A percentile compares a stretch with the other conserved stretches of the same genome.
phyloP scores from a whole-genome alignment of 2,329 filamentous ascomycete genomes.

The Madurella mycetomatis region DNA sequence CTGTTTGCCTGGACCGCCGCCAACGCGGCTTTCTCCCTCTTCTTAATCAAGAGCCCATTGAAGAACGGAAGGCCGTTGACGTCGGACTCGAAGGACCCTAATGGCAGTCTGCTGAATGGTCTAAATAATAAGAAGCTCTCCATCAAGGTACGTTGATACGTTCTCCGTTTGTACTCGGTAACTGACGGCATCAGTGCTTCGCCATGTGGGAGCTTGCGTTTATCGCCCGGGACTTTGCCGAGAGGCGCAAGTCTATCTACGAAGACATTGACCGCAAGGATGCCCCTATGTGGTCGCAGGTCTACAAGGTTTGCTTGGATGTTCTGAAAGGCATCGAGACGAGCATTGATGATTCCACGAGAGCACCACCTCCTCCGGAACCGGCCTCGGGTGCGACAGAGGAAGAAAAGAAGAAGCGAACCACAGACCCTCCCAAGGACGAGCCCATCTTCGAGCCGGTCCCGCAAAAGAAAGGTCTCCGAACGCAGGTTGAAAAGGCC shows the following conservation, averaged over 20 bases:
- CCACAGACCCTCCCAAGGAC: slow-evolving; percentile 39
- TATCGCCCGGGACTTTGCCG: slow-evolving; percentile 69
- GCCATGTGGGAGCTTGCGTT: slow-evolving; percentile 87
- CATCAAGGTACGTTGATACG: slow-evolving; percentile 52
- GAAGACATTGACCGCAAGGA: slow-evolving; percentile 80
- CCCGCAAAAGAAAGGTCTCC: slow-evolving; percentile 35
- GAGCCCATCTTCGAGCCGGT: slow-evolving; percentile 44
- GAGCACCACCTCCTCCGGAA: slow-evolving; percentile 29
- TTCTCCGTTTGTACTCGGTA: background rate
- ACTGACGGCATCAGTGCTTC: slow-evolving; percentile 54
- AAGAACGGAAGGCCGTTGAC: slow-evolving; percentile 84
- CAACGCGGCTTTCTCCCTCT: slow-evolving; percentile 74
- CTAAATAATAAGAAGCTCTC: slow-evolving; percentile 77
- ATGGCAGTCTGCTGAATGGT: slow-evolving; percentile 80
- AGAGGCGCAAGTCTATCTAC: slow-evolving; percentile 77
- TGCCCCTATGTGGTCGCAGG: slow-evolving; percentile 76
- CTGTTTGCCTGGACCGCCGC: slow-evolving; percentile 70
- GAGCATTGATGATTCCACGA: slow-evolving; percentile 59
- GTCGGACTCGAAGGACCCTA: slow-evolving; percentile 81
- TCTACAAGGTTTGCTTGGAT: slow-evolving; percentile 64
- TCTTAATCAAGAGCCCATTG: slow-evolving; percentile 73
- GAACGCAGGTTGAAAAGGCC: slow-evolving; percentile 43
- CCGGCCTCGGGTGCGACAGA: slow-evolving; percentile 28
- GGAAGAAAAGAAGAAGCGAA: slow-evolving; percentile 31
- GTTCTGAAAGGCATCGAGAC: slow-evolving; percentile 63